Conservation (phyloP, 2,329 filamentous ascomycete species). For the Fusarium phyllophilum region DNA sequence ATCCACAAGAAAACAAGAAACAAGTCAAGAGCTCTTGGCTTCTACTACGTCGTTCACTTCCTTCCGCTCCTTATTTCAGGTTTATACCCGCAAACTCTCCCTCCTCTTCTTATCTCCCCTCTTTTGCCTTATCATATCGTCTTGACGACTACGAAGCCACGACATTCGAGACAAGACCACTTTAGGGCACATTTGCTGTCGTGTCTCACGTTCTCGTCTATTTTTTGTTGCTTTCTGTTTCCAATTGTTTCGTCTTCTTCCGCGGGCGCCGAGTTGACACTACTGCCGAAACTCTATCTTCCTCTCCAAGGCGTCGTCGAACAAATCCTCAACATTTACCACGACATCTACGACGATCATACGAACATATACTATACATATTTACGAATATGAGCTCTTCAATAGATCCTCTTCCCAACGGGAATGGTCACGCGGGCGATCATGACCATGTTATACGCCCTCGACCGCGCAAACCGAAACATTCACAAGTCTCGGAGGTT, state of each 20-base stretch:
- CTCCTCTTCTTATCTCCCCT: neutral
- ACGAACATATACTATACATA: neutral
- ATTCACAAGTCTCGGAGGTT: conserved; percentile 58
- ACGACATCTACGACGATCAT: neutral
- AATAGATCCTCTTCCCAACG: conserved; percentile 43
- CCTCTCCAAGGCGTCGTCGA: neutral
- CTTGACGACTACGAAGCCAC: conserved; percentile 11
- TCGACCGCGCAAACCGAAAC: conserved; percentile 61
- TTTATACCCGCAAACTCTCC: neutral
- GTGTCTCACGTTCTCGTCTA: conserved; percentile 16
- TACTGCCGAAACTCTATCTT: neutral
- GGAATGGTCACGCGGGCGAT: conserved; percentile 41
- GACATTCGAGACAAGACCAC: neutral
- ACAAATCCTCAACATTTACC: conserved; percentile 18
- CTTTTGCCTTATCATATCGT: neutral
- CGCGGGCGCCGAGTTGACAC: conserved; percentile 4
- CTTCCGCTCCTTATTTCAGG: neutral
- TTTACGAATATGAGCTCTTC: conserved; percentile 44
- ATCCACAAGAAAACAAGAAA: conserved; percentile 6
- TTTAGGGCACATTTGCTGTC: neutral
- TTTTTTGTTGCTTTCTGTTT: neutral
- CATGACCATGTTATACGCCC: conserved; percentile 60
- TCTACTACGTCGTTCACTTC: conserved; percentile 12
- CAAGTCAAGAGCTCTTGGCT: conserved; percentile 29
- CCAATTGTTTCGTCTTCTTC: conserved; percentile 3